Evolutionary conservation across 768 basidiomycete species (phyloP), one percentile per base, ranked within the genome.

Genomic region (Kwoniella bestiolae): DNA sequence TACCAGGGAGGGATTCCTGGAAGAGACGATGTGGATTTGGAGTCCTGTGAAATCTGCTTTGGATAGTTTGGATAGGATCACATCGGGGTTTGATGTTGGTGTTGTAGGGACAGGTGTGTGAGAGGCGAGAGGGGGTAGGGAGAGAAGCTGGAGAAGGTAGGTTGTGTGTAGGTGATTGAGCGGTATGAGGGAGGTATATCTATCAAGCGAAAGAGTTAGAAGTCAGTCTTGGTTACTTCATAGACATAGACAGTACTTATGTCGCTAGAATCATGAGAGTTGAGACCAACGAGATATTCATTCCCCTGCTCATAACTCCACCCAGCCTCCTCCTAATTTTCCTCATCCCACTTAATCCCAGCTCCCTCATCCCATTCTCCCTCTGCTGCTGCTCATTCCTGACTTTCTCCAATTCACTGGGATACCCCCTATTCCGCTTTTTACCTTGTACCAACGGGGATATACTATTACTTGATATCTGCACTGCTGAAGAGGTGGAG

Each of bases 1-100:
- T 18, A 65, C 44, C 34, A 81, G 58, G 0, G 66, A 67, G 21
- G 64, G 57, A 41, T 74, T 76, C 28, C 70, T 69, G 2, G 74
- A 55, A 21, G 71, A 67, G 18, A 60, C 26, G 44, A 77, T 47
- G 5, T 38, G 29, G 28, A 77, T 45, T 21, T 53, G 23, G 4
- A 71, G 32, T 11, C 80, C 80, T 5, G 77, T 79, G 26, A 81
- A 75, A 56, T 79, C 78, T 3, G 80, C 75, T 74, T 81, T 81
- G 34, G 69, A 55, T 6, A 81, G 46, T 58, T 72, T 69, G 35
- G 73, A 66, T 9, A 67, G 66, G 14, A 79, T 52, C 4, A 47
- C 45, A 21, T 81, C 80, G 23, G 57, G 52, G 47, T 57, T 65
- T 28, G 38, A 21, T 45, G 50, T 51, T 50, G 49, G 14, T 38